Base-by-base conservation (phyloP, 2,329 filamentous ascomycete genomes). In the Fusarium nurragi region DNA sequence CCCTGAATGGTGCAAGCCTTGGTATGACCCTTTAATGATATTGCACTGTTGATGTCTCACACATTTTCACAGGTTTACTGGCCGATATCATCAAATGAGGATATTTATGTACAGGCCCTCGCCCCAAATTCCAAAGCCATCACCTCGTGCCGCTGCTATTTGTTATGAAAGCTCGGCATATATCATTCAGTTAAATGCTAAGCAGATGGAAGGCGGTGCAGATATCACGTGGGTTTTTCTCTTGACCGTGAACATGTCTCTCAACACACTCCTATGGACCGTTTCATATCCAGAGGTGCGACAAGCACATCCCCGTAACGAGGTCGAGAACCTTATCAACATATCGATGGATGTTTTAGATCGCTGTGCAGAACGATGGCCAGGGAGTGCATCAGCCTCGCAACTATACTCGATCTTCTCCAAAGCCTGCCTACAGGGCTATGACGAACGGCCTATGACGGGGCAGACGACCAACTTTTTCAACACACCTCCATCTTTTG, bases 191-290 rank as follows among this genome's bases (percentile, higher is more conserved):
- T 87, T 94, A 74, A 90, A 93, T 40, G 88, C 87, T 73, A 88
- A 90, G 71, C 93, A 97, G 76, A 90, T 97, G 73, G 86, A 90
- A 66, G 88, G 85, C 16, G 85, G 86, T 14, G 88, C 88, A 12
- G 94, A 97, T 73, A 83, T 97, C 60, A 97, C 94, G 1, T 98
- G 94, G 94, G 90, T 97, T 39, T 97, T 97, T 73, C 87, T 97
- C 2, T 85, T 97, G 57, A 89, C 90, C 19, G 85, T 98, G 37
- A 97, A 96, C 79, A 95, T 96, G 88, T 89, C 92, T 6, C 85
- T 98, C 55, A 97, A 97, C 74, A 94, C 92, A 6, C 86, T 97
- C 46, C 84, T 99, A 1, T 99, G 95, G 95, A 88, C 91, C 3
- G 85, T 97, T 9, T 97, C 94, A 2, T 97, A 97, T 73, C 85